phyloP scores from a whole-genome alignment of 352 stramenopile species.

The Globisporangium ultimum region DNA sequence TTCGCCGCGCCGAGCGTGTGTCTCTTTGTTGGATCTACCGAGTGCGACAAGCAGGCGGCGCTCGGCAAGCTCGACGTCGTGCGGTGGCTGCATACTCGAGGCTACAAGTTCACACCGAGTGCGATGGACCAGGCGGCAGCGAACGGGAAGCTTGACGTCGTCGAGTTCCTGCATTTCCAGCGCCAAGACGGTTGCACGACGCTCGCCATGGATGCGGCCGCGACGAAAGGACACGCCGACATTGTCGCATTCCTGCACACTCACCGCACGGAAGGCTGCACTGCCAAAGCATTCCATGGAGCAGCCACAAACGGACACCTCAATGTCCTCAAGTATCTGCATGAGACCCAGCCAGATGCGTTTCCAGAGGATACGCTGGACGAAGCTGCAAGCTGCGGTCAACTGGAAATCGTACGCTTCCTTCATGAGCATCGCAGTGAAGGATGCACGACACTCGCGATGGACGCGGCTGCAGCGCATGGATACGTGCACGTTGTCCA shows the following conservation, averaged over 20 bases:
- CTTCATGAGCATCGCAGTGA: no score
- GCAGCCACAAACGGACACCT: slow-evolving; percentile 1
- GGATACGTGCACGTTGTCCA: no score
- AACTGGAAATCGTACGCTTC: no score
- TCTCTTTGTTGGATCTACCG: background rate
- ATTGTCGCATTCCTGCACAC: background rate
- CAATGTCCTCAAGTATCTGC: background rate
- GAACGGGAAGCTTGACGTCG: background rate
- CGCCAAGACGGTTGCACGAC: slow-evolving; percentile 3
- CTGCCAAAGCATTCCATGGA: background rate
- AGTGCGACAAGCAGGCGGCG: background rate
- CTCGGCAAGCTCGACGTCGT: slow-evolving; percentile 1
- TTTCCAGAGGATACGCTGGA: no score
- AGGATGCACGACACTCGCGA: no score
- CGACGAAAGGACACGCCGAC: background rate
- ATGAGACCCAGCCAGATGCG: no score
- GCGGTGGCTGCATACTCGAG: slow-evolving; percentile 3
- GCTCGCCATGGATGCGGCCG: background rate
- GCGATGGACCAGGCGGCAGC: slow-evolving; percentile 2
- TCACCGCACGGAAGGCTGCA: background rate
- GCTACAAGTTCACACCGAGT: background rate
- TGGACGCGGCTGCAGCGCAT: no score
- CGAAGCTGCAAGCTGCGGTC: no score
- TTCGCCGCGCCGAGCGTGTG: background rate
- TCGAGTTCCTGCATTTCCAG: slow-evolving; percentile 2